phyloP scores from a whole-genome alignment of 2,329 filamentous ascomycete genomes.

The Penicillium sp. region DNA sequence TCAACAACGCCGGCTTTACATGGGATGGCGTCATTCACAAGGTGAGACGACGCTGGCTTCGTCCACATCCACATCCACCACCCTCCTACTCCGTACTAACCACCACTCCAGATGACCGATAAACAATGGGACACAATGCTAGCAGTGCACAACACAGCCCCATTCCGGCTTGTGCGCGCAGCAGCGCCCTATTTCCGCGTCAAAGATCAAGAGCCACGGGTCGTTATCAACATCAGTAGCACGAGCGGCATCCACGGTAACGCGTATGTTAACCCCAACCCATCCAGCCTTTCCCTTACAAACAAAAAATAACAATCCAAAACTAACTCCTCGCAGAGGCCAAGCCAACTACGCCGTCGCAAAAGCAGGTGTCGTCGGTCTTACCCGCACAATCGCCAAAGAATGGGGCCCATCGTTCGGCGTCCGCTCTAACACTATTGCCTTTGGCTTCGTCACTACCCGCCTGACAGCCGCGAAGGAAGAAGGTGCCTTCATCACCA shows the following conservation, averaged over 20 bases:
- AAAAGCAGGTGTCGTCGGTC: conserved; percentile 78
- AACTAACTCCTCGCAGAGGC: conserved; percentile 46
- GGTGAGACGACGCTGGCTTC: conserved; percentile 34
- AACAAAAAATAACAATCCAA: neutral
- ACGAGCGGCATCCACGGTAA: conserved; percentile 84
- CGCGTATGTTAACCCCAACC: conserved; percentile 46
- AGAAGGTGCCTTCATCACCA: conserved; percentile 74
- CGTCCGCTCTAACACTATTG: conserved; percentile 79
- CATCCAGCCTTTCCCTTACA: neutral
- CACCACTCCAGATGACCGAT: conserved; percentile 65
- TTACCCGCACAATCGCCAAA: conserved; percentile 88
- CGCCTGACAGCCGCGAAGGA: conserved; percentile 83
- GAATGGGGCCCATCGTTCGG: conserved; percentile 86
- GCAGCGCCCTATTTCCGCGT: conserved; percentile 87
- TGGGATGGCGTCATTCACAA: conserved; percentile 94
- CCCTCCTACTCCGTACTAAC: neutral
- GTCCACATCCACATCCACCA: neutral
- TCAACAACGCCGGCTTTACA: conserved; percentile 90
- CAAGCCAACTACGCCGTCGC: conserved; percentile 86
- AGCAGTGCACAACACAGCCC: conserved; percentile 78
- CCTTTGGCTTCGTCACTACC: conserved; percentile 80
- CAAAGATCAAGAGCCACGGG: conserved; percentile 75
- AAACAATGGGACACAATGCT: conserved; percentile 91
- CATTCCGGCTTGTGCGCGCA: conserved; percentile 78
- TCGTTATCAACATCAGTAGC: conserved; percentile 80